Conservation (phyloP, 371 early-diverging fungal species). For the Gilbertella persicaria region DNA sequence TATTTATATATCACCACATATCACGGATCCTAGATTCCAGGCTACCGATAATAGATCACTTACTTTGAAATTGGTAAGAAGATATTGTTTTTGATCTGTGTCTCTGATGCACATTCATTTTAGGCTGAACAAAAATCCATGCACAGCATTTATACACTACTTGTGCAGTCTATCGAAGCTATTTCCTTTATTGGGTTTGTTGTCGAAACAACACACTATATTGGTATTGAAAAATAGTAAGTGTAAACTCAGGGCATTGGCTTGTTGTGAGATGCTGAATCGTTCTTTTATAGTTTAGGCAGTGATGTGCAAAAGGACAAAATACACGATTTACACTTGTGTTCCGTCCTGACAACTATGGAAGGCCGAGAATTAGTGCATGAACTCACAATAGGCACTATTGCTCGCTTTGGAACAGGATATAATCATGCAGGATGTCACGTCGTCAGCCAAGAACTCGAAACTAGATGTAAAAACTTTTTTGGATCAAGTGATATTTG, state of each 20-base stretch:
- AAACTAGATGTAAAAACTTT: conserved; percentile 69
- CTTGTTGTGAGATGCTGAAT: background rate
- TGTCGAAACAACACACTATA: conserved; percentile 43
- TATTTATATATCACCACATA: conserved; percentile 29
- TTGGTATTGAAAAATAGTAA: conserved; percentile 60
- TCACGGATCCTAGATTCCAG: conserved; percentile 30
- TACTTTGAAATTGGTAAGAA: conserved; percentile 25
- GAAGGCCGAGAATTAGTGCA: conserved; percentile 66
- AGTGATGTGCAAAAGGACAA: conserved; percentile 31
- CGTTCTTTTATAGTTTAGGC: background rate
- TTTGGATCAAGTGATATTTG: conserved; percentile 74
- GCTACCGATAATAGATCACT: conserved; percentile 25
- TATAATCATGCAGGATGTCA: conserved; percentile 29
- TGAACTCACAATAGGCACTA: conserved; percentile 71
- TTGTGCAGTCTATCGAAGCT: conserved; percentile 71
- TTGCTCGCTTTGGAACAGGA: conserved; percentile 61
- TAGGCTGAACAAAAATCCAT: conserved; percentile 75
- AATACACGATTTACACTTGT: conserved; percentile 56
- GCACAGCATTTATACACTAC: conserved; percentile 62
- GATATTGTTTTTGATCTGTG: background rate
- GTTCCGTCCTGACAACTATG: conserved; percentile 59
- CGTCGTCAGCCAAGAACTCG: conserved; percentile 56
- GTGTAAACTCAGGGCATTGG: background rate
- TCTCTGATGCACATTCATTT: background rate
- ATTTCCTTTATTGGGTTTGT: conserved; percentile 75